Evolutionary conservation across 73 alveolate species (phyloP), one percentile per base, ranked within the genome.

Genomic region (Stentor roeselii): DNA sequence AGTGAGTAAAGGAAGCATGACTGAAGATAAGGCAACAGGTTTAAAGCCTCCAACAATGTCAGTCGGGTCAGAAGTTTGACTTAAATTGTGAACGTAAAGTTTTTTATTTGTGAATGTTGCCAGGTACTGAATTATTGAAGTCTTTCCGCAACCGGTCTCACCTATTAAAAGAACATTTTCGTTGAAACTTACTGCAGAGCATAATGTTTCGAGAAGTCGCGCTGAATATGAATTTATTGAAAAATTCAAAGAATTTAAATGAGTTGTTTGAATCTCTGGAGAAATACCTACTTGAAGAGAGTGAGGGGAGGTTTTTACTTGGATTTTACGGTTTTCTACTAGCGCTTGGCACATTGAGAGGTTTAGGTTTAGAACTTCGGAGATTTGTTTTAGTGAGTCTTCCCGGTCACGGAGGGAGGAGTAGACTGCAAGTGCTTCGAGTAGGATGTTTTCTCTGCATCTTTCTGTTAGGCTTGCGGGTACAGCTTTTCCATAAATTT

Each of bases 61-160:
- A 36, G 96, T 85, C 60, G 97, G 92, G 82, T 97, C 99, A 3
- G 99, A 93, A 67, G 93, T 94, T 87, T 97, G 96, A 76, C 96
- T 91, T 94, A 97, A 82, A 86, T 97, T 97, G 78, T 94, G 94
- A 3, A 97, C 98, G 87, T 96, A 93, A 36, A 97, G 92, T 87
- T 93, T 95, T 78, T 87, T 93, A 60, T 93, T 92, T 78, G 96
- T 88, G 60, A 94, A 78, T 39, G 93, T 89, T 34, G 99, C 95
- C 75, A 96, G 85, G 82, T 94, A 88, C 83, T 97, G 94, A 60
- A 97, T 97, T 82, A 92, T 82, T 1, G 99, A 90, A 31, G 99
- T 97, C 87, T 97, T 97, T 15, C 99, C 99, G 38, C 98, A 94
- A n/a, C 99, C 99, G 0, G 99, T 95, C 82, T 95, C 99, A 59